Conservation (phyloP, 2,329 filamentous ascomycete species). For the Pseudogymnoascus sp. region DNA sequence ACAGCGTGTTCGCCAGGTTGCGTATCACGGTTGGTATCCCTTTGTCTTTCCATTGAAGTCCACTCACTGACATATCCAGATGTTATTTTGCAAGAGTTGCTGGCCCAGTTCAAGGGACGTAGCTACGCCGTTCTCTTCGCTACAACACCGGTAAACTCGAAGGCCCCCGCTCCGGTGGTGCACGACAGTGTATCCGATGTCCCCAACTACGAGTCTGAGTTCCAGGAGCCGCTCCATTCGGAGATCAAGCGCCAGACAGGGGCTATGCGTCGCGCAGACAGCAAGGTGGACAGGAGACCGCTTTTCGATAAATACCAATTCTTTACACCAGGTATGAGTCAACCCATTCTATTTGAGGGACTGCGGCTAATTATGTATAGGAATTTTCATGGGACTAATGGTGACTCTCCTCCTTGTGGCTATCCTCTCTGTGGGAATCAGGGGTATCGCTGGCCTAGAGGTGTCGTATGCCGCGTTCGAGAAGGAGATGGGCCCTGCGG, state of each 20-base stretch:
- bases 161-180: conserved; percentile 31
- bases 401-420: conserved; percentile 61
- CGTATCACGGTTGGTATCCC: not conserved
- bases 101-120: conserved; percentile 37
- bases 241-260: conserved; percentile 62
- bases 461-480: conserved; percentile 93
- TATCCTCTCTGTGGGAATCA: conserved; percentile 72
- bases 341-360: not conserved
- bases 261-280: conserved; percentile 26
- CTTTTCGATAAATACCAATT: conserved; percentile 93
- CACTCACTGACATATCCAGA: conserved; percentile 26
- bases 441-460: conserved; percentile 68
- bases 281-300: conserved; percentile 38
- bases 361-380: conserved; percentile 35
- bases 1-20: conserved; percentile 5
- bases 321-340: conserved; percentile 68
- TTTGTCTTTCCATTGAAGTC: conserved; percentile 9
- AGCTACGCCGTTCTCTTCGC: conserved; percentile 70
- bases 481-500: conserved; percentile 85
- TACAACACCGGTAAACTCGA: conserved; percentile 37
- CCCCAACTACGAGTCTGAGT: conserved; percentile 55
- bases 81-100: conserved; percentile 37
- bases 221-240: conserved; percentile 54
- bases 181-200: conserved; percentile 28
- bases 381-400: conserved; percentile 79